Base-by-base conservation (phyloP, 2,329 filamentous ascomycete genomes). In the Arthrobotrys conoides region DNA sequence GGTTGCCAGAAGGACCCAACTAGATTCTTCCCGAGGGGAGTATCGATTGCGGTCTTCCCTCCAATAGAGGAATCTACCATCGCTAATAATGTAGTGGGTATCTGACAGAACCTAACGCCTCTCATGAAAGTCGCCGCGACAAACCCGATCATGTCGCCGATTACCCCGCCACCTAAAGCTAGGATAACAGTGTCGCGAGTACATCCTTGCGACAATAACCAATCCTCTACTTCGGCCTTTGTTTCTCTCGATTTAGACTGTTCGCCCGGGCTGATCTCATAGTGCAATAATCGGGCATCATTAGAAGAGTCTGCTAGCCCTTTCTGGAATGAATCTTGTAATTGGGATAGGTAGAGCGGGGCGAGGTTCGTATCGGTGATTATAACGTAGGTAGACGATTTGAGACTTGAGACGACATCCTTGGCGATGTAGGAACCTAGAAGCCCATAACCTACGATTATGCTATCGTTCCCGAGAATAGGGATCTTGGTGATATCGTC, bases 61-160 rank as follows among this genome's bases (percentile, higher is more conserved):
- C 96, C 96, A 83, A 99, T 98, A 44, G 94, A 97, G 55, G 95
- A 98, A 85, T 99, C 96, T 49, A 99, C 96, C 96, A 99, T 99
- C 80, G 96, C 90, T 67, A 99, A 88, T 72, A 99, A 87, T 0
- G 94, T 97, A 9, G 96, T 99, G 0, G 96, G 96, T 57, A 99
- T 94, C 85, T 99, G 96, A 49, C 97, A 94, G 84, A 97, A 97
- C 81, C 93, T 93, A 80, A 99, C 91, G 71, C 96, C 96, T 81
- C 96, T 91, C 96, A 99, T 99, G 86, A 98, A 99, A 44, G 96
- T 99, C 46, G 96, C 94, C 22, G 96, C 96, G 65, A 98, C 94
- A 84, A 97, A 99, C 66, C 96, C 96, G 80, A 97, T 94, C 92
- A 99, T 92, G 85, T 99, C 96, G 36, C 96, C 96, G 85, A 99